Evolutionary conservation across 2,329 filamentous ascomycete genomes (phyloP), one percentile per base, ranked within the genome.

Genomic region (Aspergillus luchuensis): DNA sequence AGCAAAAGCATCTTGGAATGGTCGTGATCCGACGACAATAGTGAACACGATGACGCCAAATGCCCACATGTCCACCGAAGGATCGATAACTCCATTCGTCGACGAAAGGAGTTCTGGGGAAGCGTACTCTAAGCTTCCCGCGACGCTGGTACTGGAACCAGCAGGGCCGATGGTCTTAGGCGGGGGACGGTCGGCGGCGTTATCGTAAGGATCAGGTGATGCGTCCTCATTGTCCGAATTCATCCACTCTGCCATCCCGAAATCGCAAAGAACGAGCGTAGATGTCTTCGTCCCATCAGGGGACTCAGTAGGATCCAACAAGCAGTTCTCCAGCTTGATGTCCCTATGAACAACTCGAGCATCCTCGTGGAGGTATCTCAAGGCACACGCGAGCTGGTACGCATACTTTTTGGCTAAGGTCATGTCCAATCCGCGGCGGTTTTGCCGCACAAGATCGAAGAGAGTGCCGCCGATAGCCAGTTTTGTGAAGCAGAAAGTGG

Each of bases 241-340:
- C 64, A 89, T 82, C 77, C 87, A 89, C 70, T 89, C 87, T 11
- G 87, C 86, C 79, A 90, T 87, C 51, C 87, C 87, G 69, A 90
- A 90, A 70, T 90, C 87, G 72, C 87, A 89, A 5, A 90, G 79
- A 4, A 88, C 82, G 6, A 90, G 69, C 38, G 83, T 82, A 8
- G 85, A 86, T 15, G 83, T 81, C 39, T 83, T 78, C 0, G 72
- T 73, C 8, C 79, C 80, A 5, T 82, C 80, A 7, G 80, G 71
- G 3, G 79, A 75, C 5, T 76, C 76, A 17, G 82, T 77, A 64
- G 84, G 82, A 66, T 89, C 85, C 38, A 89, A 68, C 2, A 90
- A 81, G 65, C 87, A 89, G 65, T 90, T 90, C 69, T 90, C 87
- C 23, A 89, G 81, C 71, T 90, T 90, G 70, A 90, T 83, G 70